Base-by-base conservation (phyloP, 1,139 yeast species). In the Diutina pseudorugosa region DNA sequence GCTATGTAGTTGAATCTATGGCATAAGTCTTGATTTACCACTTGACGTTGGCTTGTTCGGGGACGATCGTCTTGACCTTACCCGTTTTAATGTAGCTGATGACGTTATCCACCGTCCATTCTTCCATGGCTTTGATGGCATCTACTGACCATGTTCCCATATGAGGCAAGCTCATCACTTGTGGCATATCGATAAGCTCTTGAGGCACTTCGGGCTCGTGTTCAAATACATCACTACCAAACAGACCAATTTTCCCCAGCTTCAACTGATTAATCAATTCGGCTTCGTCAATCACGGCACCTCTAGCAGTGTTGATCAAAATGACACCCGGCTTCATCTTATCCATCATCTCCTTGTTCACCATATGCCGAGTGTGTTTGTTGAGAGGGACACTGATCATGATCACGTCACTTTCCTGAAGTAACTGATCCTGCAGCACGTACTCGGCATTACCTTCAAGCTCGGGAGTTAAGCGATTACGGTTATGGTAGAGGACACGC, bases 151-250 rank as follows among this genome's bases (percentile, higher is more conserved):
- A 82, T 0, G 96, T 87, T 33, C 95, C 96, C 83, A 85, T 80
- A 64, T 89, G 95, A 19, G 95, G 95, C 59, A 84, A 71, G 47
- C 84, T 75, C 12, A 83, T 73, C 16, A 82, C 88, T 55, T 80
- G 79, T 4, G 80, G 80, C 59, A 79, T 63, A 18, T 71, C 69
- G 51, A 76, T 67, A 55, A 85, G 68, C 55, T 83, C 88, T 59
- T 72, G 65, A 41, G 83, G 75, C 19, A 81, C 82, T 57, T 79
- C 60, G 7, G 98, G 98, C 69, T 91, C 97, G 58, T 75, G 69
- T 63, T 88, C 96, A 66, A 80, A 85, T 40, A 90, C 97, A 64
- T 90, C 97, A 45, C 90, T 66, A 16, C 93, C 95, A 57, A 83
- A 86, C 12, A 84, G 69, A 47, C 84, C 81, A 47, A 90, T 77